Base-by-base conservation (phyloP, 352 stramenopile species). In the Globisporangium ultimum region DNA sequence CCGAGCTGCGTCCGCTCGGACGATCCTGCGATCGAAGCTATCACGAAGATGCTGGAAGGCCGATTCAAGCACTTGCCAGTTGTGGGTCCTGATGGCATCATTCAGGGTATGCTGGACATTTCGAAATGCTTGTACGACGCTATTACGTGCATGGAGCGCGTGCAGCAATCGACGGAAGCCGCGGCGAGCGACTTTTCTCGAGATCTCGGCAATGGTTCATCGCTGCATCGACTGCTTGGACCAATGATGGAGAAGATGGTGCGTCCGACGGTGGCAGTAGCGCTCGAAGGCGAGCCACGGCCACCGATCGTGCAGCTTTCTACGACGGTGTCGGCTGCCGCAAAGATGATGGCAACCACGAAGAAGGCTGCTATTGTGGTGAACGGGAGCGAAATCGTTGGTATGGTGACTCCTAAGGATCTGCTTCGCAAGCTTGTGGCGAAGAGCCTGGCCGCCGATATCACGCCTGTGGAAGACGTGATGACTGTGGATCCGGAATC, bases 191-290 rank as follows among this genome's bases (percentile, higher is more conserved):
- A 96, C 55, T 91, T 95, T 48, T 92, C 81, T 18, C 78, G 84
- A 13, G 85, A 95, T 58, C 66, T 93, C 18, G 83, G 80, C 34
- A 78, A 71, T 6, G 75, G 72, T 15, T 89, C 86, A 28, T 87
- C 79, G 12, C 57, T 95, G 53, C 80, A 95, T 40, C 74, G 83
- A 10, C 46, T 93, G 38, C 66, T 96, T 1, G 84, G 86, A 2
- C 84, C 86, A 17, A 93, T 93, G 83, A 94, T 95, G 78, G 84
- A 95, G 60, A 90, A 93, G 55, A 96, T 96, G 85, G 83, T 91
- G 48, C 81, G 84, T 8, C 87, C 87, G 36, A 96, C 87, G 0
- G 85, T 96, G 17, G 77, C 80, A 42, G 77, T 85, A 28, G 87
- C 87, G 0, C 66, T 96, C 6, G 87, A 96, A 55, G 85, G 85